Percentiles rank a stretch among this genome's conserved stretches.
phyloP scores from a whole-genome alignment of 352 stramenopile genomes.

The Globisporangium orthogonon region DNA sequence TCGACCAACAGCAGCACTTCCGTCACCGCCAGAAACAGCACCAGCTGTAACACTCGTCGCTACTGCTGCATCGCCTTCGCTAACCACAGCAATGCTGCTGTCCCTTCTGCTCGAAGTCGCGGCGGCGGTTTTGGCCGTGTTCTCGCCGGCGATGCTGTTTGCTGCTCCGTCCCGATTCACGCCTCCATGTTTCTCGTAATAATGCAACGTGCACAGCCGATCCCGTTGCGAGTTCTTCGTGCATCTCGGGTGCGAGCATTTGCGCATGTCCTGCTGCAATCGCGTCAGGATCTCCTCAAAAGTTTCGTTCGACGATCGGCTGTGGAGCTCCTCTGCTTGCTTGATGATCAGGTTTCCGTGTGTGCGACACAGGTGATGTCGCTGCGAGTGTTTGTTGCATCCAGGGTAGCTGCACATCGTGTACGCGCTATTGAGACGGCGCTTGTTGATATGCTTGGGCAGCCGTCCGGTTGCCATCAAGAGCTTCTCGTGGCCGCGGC shows the following conservation, averaged over 20 bases:
- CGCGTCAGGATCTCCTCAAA: constrained; percentile 65
- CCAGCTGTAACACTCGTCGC: neutral
- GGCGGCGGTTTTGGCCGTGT: neutral
- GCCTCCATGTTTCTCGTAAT: constrained; percentile 52
- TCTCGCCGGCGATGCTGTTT: neutral
- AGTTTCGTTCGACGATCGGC: constrained; percentile 31
- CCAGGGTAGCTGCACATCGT: constrained; percentile 85
- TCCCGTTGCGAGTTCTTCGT: constrained; percentile 86
- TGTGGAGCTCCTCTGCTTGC: constrained; percentile 63
- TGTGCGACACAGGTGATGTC: constrained; percentile 79
- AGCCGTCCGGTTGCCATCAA: constrained; percentile 77
- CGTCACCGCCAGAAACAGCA: neutral
- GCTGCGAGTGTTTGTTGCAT: constrained; percentile 81
- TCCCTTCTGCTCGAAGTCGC: constrained; percentile 31
- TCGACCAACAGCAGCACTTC: neutral
- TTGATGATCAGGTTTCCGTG: constrained; percentile 76
- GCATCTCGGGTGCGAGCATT: constrained; percentile 69
- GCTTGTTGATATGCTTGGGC: constrained; percentile 73
- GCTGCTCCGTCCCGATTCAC: neutral
- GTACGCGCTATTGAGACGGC: constrained; percentile 84
- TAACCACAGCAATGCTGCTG: neutral
- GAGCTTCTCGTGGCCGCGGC: constrained; percentile 79
- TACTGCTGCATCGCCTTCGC: neutral
- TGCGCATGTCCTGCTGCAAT: constrained; percentile 74
- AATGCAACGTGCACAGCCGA: constrained; percentile 78